phyloP scores from a whole-genome alignment of 2,329 filamentous ascomycete genomes.

The Neophaeococcomyces mojaviensis region DNA sequence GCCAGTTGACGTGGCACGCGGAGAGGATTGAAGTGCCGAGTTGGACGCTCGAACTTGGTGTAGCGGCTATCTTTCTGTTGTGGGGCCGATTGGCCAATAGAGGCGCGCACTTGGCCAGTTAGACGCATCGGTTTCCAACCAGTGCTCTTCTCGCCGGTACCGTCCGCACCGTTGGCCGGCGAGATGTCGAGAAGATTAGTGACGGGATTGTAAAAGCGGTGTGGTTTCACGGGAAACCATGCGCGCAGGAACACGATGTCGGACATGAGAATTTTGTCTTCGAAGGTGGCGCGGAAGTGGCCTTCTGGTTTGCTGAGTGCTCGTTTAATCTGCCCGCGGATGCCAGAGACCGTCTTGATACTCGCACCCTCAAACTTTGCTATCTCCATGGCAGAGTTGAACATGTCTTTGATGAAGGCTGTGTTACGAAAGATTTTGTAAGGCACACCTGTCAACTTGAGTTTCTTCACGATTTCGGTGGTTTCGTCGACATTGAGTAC shows the following conservation, averaged over 20 bases:
- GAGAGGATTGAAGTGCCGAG: slow-evolving; percentile 67
- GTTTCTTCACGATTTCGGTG: slow-evolving; percentile 97
- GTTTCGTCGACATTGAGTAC: slow-evolving; percentile 91
- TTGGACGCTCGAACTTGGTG: slow-evolving; percentile 51
- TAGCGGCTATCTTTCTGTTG: slow-evolving; percentile 79
- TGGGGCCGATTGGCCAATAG: slow-evolving; percentile 67
- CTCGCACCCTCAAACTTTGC: slow-evolving; percentile 96
- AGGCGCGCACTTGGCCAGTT: slow-evolving; percentile 81
- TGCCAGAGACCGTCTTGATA: slow-evolving; percentile 91
- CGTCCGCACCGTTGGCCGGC: slow-evolving; percentile 24
- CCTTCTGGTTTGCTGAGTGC: slow-evolving; percentile 89
- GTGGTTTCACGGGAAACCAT: slow-evolving; percentile 93
- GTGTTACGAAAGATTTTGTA: slow-evolving; percentile 99
- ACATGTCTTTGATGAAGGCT: slow-evolving; percentile 98
- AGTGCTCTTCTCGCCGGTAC: slow-evolving; percentile 26
- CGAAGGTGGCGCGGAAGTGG: slow-evolving; percentile 92
- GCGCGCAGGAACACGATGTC: slow-evolving; percentile 94
- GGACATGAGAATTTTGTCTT: slow-evolving; percentile 95
- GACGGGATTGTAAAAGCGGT: slow-evolving; percentile 93
- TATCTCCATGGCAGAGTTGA: slow-evolving; percentile 83
- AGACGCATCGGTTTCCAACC: slow-evolving; percentile 87
- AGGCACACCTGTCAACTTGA: slow-evolving; percentile 86
- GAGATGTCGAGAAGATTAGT: slow-evolving; percentile 72
- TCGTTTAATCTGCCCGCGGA: slow-evolving; percentile 94
- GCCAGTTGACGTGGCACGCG: slow-evolving; percentile 49